Evolutionary conservation across 768 basidiomycete species (phyloP).

Genomic region (Lactarius quietus): DNA sequence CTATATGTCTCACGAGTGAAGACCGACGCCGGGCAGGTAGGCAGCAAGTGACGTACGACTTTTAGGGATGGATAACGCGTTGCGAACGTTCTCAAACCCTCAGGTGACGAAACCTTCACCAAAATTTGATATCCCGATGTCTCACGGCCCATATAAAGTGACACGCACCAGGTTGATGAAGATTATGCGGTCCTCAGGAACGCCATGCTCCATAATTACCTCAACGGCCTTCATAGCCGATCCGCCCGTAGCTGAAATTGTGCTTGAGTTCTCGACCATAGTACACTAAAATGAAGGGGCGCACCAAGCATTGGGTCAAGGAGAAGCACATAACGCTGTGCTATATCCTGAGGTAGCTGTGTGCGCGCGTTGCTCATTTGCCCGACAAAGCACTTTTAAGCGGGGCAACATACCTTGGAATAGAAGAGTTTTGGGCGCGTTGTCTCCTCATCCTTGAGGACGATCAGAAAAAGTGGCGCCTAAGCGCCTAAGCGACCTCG

Average conservation of each 20-base stretch:
- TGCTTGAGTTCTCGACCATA: conserved; percentile 25
- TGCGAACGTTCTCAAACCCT: conserved; percentile 83
- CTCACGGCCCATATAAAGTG: conserved; percentile 6
- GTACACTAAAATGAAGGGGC: conserved; percentile 28
- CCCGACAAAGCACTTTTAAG: background rate
- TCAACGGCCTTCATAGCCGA: conserved; percentile 98
- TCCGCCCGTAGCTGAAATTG: conserved; percentile 77
- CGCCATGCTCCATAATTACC: conserved; percentile 85
- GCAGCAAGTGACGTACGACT: conserved; percentile 52
- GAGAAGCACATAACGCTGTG: conserved; percentile 84
- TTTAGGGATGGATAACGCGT: conserved; percentile 67
- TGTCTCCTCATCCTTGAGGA: conserved; percentile 85
- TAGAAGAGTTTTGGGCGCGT: conserved; percentile 91
- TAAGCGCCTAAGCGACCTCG: conserved; percentile 3
- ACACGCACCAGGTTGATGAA: conserved; percentile 82
- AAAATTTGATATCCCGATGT: background rate
- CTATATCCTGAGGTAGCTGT: conserved; percentile 91
- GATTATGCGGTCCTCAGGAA: conserved; percentile 91
- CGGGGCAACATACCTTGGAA: conserved; percentile 53
- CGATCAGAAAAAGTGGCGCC: conserved; percentile 4
- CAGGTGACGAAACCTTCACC: conserved; percentile 80
- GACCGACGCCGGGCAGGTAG: background rate
- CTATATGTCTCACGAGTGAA: conserved; percentile 36
- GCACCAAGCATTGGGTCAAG: conserved; percentile 96
- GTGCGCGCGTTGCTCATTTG: background rate